Evolutionary conservation across 306 rosid genomes (phyloP), one percentile per base, ranked within the genome.

Genomic region (Begonia fuchsioides): DNA sequence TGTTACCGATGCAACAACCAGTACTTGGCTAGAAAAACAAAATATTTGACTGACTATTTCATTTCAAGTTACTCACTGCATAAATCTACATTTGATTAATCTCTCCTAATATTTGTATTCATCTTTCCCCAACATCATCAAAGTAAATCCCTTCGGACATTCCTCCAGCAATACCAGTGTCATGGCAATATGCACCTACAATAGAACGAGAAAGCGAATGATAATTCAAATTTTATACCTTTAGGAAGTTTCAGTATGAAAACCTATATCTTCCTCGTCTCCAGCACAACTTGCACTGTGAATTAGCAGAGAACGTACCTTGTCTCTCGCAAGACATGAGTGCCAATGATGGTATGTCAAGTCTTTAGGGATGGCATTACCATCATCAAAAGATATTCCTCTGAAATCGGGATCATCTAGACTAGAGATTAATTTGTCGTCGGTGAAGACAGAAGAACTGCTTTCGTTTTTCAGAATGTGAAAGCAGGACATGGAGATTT

Each of bases 281-380:
- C 13, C 53, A 17, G 52, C 54, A 52, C 56, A 62, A 32, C 46
- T 61, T 39, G 58, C 18, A 20, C 38, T n/a, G 40, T 64, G 52
- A 44, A 61, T 62, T 55, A 59, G 54, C 61, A 72, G 69, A 35
- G 68, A 62, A 43, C 43, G 55, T 51, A 73, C 32, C 56, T 44
- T 59, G 46, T 68, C 61, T 49, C 68, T 66, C 51, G 61, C 63
- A 65, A 58, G 43, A 18, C 70, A 51, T 55, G 63, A 17, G 9
- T 50, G 76, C 50, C 47, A 72, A 60, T 54, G 58, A 46, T 68
- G 67, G 54, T 79, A 63, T 10, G 69, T 48, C 48, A 46, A 26
- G 50, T 59, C 63, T 14, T 49, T 50, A 43, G 55, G 53, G 63
- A 64, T 57, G 48, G 67, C 47, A 32, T 57, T 53, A 56, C 63